Conservation (phyloP, 768 basidiomycete species). For the Tubosaeta brunneosetosa region DNA sequence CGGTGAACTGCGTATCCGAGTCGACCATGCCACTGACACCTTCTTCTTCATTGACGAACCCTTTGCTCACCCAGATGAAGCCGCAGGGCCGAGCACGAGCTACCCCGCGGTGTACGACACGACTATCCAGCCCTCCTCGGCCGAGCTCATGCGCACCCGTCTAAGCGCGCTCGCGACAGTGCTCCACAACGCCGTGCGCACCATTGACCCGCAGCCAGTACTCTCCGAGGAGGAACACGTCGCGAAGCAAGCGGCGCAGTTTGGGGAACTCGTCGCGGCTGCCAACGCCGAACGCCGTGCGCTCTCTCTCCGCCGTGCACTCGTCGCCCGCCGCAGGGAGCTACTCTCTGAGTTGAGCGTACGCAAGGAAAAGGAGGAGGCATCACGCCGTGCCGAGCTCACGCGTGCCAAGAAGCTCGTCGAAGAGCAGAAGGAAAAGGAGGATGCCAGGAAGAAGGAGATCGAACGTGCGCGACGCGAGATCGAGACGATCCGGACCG, state of each 20-base stretch:
- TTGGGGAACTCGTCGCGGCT: constrained; percentile 55
- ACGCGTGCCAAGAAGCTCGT: constrained; percentile 65
- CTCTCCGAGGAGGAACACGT: constrained; percentile 42
- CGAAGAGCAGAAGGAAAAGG: constrained; percentile 53
- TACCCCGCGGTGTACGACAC: constrained; percentile 29
- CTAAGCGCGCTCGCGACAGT: constrained; percentile 70
- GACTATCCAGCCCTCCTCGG: constrained; percentile 65
- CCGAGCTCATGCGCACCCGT: constrained; percentile 71
- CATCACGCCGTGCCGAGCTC: constrained; percentile 68
- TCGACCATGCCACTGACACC: constrained; percentile 84
- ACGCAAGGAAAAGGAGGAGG: constrained; percentile 86
- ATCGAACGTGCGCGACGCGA: constrained; percentile 73
- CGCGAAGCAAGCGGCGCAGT: constrained; percentile 44
- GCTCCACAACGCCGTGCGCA: constrained; percentile 65
- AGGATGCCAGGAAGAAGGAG: constrained; percentile 61
- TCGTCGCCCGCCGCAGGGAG: constrained; percentile 83
- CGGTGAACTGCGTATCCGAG: constrained; percentile 78
- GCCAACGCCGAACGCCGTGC: constrained; percentile 74
- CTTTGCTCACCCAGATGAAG: constrained; percentile 44
- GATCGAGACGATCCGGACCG: constrained; percentile 51
- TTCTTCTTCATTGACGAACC: constrained; percentile 82
- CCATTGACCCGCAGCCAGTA: constrained; percentile 43
- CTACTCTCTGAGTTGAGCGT: constrained; percentile 78
- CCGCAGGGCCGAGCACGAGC: constrained; percentile 15
- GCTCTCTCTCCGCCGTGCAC: constrained; percentile 68